Conservation (phyloP, 1,139 yeast genomes). For the Yamadazyma membranifaciens region DNA sequence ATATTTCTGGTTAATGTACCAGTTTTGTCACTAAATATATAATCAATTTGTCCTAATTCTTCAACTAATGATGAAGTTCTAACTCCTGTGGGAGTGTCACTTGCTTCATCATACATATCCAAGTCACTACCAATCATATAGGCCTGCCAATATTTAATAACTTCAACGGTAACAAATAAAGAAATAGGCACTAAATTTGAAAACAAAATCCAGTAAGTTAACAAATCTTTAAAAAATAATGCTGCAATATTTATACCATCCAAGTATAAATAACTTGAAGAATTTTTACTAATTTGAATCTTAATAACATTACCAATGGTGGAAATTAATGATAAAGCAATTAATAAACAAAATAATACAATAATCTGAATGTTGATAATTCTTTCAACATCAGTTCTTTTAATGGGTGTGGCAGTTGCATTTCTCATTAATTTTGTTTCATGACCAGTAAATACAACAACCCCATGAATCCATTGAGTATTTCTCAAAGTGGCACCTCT, state of each 20-base stretch:
- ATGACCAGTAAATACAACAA: constrained; percentile 94
- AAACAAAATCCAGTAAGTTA: constrained; percentile 94
- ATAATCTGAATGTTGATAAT: constrained; percentile 90
- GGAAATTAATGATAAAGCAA: constrained; percentile 73
- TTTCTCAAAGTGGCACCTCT: constrained; percentile 96
- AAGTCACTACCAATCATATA: constrained; percentile 89
- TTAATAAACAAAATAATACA: constrained; percentile 78
- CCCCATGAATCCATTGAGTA: constrained; percentile 93
- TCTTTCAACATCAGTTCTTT: constrained; percentile 94
- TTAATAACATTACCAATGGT: constrained; percentile 85
- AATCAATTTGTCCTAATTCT: constrained; percentile 94
- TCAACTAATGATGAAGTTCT: constrained; percentile 94
- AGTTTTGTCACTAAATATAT: constrained; percentile 93
- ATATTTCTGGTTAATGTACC: constrained; percentile 94
- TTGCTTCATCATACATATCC: constrained; percentile 83
- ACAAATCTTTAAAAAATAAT: constrained; percentile 78
- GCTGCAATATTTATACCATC: constrained; percentile 68
- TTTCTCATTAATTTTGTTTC: constrained; percentile 98
- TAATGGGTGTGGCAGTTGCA: constrained; percentile 98
- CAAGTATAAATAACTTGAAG: constrained; percentile 63
- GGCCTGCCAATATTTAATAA: constrained; percentile 94
- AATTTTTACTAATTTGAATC: constrained; percentile 50
- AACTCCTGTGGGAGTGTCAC: constrained; percentile 93
- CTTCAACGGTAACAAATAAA: constrained; percentile 90
- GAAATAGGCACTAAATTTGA: constrained; percentile 96